phyloP scores from a whole-genome alignment of 2,329 filamentous ascomycete genomes.

The Nemania sp. region DNA sequence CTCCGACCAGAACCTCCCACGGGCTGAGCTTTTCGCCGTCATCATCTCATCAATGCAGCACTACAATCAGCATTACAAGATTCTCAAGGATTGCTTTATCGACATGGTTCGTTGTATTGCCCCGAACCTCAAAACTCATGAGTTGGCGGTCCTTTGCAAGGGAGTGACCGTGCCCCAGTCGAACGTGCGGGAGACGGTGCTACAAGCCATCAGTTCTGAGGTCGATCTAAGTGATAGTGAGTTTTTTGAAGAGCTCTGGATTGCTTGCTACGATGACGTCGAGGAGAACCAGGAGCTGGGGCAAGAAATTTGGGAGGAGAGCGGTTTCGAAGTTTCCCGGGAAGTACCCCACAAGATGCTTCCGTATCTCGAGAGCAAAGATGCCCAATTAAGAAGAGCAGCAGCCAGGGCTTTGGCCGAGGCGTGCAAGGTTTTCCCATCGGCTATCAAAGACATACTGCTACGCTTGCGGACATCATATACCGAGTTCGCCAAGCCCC shows the following conservation, averaged over 20 bases:
- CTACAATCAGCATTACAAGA: constrained; percentile 92
- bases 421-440: constrained; percentile 64
- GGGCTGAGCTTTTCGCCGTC: constrained; percentile 70
- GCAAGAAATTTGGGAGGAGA: constrained; percentile 93
- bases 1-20: constrained; percentile 74
- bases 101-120: constrained; percentile 86
- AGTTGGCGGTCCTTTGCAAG: constrained; percentile 76
- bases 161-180: constrained; percentile 80
- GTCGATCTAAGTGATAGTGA: constrained; percentile 87
- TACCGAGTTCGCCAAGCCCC: constrained; percentile 77
- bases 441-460: constrained; percentile 66
- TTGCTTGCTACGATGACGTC: constrained; percentile 88
- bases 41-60: constrained; percentile 83
- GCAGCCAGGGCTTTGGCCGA: constrained; percentile 82
- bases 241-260: constrained; percentile 90
- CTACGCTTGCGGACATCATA: constrained; percentile 72
- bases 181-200: constrained; percentile 78
- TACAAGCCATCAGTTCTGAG: constrained; percentile 89
- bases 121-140: constrained; percentile 73
- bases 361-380: constrained; percentile 78
- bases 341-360: constrained; percentile 71
- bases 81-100: constrained; percentile 88
- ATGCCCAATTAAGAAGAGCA: constrained; percentile 80
- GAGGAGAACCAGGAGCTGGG: constrained; percentile 85
- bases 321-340: constrained; percentile 71